These are phyloP conservation scores for Neurospora discreta DNA, from an alignment of 495 filamentous ascomycete genomes.

Conservation along the genomic window DNA sequence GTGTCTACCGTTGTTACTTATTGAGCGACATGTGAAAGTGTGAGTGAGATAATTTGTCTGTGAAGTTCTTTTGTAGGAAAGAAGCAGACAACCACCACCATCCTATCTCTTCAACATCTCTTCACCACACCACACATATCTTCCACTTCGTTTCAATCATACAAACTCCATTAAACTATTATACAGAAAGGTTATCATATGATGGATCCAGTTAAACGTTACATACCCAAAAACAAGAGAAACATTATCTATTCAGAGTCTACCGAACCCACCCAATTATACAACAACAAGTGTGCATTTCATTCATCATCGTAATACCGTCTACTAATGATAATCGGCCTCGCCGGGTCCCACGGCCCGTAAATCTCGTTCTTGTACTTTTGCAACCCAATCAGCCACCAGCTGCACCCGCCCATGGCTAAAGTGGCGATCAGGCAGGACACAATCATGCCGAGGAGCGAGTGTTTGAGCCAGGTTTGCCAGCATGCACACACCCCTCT, in stretches of 20 bases:
- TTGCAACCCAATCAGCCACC: slow-evolving; percentile 96
- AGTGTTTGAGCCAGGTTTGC: slow-evolving; percentile 21
- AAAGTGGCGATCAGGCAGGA: slow-evolving; percentile 51
- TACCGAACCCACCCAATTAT: background rate
- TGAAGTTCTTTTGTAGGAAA: no score
- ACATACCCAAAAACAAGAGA: background rate
- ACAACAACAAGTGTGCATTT: background rate
- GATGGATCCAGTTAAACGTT: background rate
- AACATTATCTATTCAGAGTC: background rate
- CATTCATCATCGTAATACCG: slow-evolving; percentile 39
- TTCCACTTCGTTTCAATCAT: background rate
- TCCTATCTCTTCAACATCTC: no score
- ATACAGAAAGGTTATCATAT: background rate
- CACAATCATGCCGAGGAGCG: slow-evolving; percentile 62
- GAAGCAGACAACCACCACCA: no score
- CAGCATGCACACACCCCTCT: background rate
- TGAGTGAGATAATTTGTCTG: no score
- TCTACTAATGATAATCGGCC: slow-evolving; percentile 60
- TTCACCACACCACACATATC: background rate
- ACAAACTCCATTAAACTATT: background rate
- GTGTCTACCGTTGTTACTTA: background rate
- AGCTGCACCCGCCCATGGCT: slow-evolving; percentile 86
- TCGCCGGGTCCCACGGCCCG: slow-evolving; percentile 93
- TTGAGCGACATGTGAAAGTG: background rate
- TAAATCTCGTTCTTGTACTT: slow-evolving; percentile 99